Evolutionary conservation across 2,329 filamentous ascomycete genomes (phyloP), one percentile per base, ranked within the genome.

Genomic region (Ceratocystis lukuohia): DNA sequence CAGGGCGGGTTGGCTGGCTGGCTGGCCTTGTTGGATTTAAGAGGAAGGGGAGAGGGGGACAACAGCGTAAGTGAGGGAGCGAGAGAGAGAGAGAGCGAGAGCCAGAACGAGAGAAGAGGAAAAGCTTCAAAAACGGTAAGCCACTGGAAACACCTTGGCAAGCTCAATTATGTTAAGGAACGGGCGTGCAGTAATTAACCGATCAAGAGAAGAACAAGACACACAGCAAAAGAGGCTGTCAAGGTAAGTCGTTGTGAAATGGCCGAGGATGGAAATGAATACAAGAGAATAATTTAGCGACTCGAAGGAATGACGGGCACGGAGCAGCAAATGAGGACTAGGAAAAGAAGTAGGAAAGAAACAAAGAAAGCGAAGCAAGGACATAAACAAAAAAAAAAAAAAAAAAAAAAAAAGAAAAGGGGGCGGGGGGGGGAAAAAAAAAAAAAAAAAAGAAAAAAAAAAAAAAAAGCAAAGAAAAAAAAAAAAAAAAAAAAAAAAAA

Each of bases 11-110:
- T 62, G 44, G 61, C 25, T 48, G 7, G 44, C 22, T 63, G 61
- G 61, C 61, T 48, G 61, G 28, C 46, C 61, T 62, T 48, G 56
- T 59, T 53, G 48, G 48, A 53, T 53, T 53, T 53, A 12, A 25
- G 8, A n/a, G 46, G 46, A 22, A 48, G 20, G 46, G 46, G 46
- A 41, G 46, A 48, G 28, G 25, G 10, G 41, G 20, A 33, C 8
- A 33, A 61, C 37, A 41, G 37, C 37, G 37, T 12, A 41, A 37
- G 30, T 15, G 8, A 37, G 25, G 20, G 22, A 61, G 33, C 37
- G 5, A 17, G 30, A 12, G 28, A 61, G n/a, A 20, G 4, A 44
- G n/a, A 20, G 5, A 61, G 10, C 17, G 30, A 62, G 22, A 41
- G 30, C 28, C 28, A 33, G 30, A 44, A 44, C 17, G 22, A 62